Percentiles rank a stretch among this genome's conserved stretches.
Evolutionary conservation across 768 basidiomycete species (phyloP).

Genomic region (Lentinula raphanica): DNA sequence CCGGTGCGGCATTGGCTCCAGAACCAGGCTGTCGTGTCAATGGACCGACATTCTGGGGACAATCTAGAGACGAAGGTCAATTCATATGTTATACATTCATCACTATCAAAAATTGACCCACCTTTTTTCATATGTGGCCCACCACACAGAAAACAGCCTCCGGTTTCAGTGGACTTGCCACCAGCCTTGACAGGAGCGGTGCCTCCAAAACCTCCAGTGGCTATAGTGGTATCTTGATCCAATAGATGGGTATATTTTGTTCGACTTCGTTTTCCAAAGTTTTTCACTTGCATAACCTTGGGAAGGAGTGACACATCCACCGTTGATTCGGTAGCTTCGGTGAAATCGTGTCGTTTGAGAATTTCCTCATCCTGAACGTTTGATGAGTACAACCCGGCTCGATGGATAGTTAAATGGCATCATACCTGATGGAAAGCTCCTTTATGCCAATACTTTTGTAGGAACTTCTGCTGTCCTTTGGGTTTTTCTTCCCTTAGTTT

Average conservation of each 20-base stretch:
- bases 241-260: constrained; percentile 96
- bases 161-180: constrained; percentile 48
- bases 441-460: constrained; percentile 99
- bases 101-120: constrained; percentile 21
- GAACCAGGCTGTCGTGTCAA: constrained; percentile 22
- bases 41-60: constrained; percentile 45
- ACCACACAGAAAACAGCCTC: constrained; percentile 90
- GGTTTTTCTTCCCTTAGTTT: constrained; percentile 83
- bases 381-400: neutral
- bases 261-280: constrained; percentile 88
- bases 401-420: neutral
- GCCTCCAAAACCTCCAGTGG: constrained; percentile 63
- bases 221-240: constrained; percentile 85
- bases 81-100: neutral
- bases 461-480: constrained; percentile 85
- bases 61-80: constrained; percentile 27
- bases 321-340: constrained; percentile 84
- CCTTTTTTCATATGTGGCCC: constrained; percentile 93
- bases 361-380: constrained; percentile 74
- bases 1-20: constrained; percentile 29
- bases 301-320: constrained; percentile 86
- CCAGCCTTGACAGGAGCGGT: constrained; percentile 47
- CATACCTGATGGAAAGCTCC: constrained; percentile 94
- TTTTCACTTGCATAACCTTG: constrained; percentile 93
- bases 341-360: constrained; percentile 77